phyloP scores from a whole-genome alignment of 192 early-diverging fungal genomes.

The Coemansia sp. region DNA sequence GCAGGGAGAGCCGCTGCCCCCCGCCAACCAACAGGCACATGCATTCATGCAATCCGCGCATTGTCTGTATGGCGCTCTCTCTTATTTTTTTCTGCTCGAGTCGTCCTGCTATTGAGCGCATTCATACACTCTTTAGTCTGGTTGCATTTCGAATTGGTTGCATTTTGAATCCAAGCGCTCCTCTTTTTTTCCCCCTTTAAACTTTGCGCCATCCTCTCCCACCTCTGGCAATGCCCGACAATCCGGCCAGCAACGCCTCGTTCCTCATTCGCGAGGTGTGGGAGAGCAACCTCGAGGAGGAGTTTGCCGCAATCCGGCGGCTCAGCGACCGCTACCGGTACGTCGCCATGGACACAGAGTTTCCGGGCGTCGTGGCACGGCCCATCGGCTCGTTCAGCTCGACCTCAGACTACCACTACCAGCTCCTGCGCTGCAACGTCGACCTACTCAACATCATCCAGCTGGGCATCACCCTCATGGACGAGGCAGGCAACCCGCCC shows the following conservation, averaged over 20 bases:
- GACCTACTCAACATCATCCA: constrained; percentile 98
- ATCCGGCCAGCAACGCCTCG: background rate
- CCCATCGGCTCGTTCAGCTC: constrained; percentile 97
- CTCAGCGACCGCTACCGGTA: constrained; percentile 90
- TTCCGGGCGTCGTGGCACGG: constrained; percentile 96
- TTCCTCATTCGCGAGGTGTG: constrained; percentile 78
- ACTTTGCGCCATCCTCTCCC: background rate
- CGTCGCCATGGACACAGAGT: constrained; percentile 99
- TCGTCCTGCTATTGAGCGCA: no score
- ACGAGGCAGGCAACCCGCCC: constrained; percentile 80
- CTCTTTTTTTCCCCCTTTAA: background rate
- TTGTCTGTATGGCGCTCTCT: no score
- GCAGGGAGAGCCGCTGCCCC: no score
- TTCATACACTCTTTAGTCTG: no score
- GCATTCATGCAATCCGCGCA: no score
- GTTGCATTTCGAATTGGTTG: no score
- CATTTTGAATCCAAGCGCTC: background rate
- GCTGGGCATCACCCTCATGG: constrained; percentile 91
- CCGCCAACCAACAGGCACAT: no score
- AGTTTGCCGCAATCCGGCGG: constrained; percentile 82
- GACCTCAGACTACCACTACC: constrained; percentile 97
- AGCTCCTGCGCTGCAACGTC: constrained; percentile 95
- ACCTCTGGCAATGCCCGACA: constrained; percentile 2
- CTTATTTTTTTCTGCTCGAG: no score
- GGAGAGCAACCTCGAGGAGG: constrained; percentile 94